These are phyloP conservation scores for Cornus kousa DNA, from an alignment of 148 eudicot genomes.

Conservation along the genomic window DNA sequence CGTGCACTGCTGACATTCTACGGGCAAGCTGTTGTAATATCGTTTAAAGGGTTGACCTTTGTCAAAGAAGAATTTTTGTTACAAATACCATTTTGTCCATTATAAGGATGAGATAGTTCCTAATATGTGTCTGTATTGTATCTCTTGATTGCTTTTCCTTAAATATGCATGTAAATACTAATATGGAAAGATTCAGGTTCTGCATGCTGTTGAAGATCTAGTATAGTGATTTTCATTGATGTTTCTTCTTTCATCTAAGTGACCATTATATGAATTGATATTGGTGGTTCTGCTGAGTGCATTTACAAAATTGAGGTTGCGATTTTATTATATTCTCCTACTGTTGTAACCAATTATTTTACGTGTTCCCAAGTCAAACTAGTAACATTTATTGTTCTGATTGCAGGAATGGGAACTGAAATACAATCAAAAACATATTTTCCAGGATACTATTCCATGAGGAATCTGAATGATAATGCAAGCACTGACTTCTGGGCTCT, in stretches of 20 bases:
- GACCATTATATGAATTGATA: background rate
- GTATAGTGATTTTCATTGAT: too few relatives aligned
- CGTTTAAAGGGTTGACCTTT: too few relatives aligned
- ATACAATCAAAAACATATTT: conserved; percentile 32
- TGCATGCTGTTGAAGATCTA: background rate
- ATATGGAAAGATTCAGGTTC: background rate
- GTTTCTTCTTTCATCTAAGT: too few relatives aligned
- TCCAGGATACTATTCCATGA: conserved; percentile 26
- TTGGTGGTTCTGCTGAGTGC: background rate
- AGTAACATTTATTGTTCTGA: conserved; percentile 9
- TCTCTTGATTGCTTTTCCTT: background rate
- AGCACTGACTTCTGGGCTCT: conserved; percentile 20
- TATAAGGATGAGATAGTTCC: background rate
- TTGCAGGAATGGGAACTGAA: conserved; percentile 48
- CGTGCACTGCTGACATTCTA: too few relatives aligned
- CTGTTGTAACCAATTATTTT: background rate
- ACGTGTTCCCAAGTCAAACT: conserved; percentile 1
- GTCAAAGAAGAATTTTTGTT: too few relatives aligned
- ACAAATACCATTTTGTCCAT: too few relatives aligned
- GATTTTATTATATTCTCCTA: background rate
- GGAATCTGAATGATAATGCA: conserved; percentile 22
- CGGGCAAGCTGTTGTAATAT: too few relatives aligned
- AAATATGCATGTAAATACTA: background rate
- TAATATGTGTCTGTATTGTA: background rate
- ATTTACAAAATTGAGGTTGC: background rate